Conservation (phyloP, 2,329 filamentous ascomycete species). For the Verticillium albo-atrum region DNA sequence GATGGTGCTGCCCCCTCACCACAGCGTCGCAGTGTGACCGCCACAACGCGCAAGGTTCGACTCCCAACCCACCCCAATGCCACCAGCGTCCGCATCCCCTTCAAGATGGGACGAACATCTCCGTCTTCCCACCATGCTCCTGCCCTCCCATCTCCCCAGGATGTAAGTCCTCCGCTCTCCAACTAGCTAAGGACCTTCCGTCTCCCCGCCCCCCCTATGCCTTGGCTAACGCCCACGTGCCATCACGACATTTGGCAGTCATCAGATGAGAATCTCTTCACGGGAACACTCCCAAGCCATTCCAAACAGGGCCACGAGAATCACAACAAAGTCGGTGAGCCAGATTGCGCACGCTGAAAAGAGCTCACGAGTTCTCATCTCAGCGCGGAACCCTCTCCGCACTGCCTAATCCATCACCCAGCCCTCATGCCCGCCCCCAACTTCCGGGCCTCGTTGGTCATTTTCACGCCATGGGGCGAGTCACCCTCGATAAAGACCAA, state of each 20-base stretch:
- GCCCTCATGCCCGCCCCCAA: neutral
- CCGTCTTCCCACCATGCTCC: neutral
- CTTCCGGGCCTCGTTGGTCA: neutral
- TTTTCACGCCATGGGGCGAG: neutral
- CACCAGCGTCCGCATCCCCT: neutral
- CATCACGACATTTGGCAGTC: neutral
- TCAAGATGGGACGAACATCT: neutral
- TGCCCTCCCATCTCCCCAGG: neutral
- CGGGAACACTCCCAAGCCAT: neutral
- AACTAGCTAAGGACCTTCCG: neutral
- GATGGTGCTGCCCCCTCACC: neutral
- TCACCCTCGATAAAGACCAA: neutral
- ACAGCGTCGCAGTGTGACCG: neutral
- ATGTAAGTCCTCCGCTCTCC: neutral
- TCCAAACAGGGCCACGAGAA: neutral
- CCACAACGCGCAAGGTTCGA: neutral
- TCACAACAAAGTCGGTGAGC: neutral
- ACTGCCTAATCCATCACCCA: neutral
- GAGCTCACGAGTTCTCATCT: neutral
- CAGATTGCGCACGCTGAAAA: neutral
- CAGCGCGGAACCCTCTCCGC: neutral
- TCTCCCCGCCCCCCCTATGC: neutral
- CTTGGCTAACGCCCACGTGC: neutral
- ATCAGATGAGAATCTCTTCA: neutral
- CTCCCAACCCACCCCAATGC: neutral